Evolutionary conservation across 164 flowering plant genomes (phyloP), one percentile per base, ranked within the genome.

Genomic region (Vitis rupestris): DNA sequence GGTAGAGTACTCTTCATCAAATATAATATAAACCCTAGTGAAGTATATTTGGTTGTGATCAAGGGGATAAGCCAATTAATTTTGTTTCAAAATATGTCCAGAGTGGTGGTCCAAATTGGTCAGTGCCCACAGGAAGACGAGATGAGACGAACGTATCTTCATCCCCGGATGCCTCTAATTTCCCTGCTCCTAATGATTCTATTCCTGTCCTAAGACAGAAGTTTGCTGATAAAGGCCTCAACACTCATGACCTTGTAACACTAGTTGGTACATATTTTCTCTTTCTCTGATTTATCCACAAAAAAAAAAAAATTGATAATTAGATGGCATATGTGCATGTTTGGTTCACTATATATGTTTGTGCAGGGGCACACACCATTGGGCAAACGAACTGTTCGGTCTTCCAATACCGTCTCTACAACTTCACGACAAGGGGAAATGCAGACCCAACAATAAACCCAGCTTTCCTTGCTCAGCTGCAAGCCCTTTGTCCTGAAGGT

Each of bases 361-460:
- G 0, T 81, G 87, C 77, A 91, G 97, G 93, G 31, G 93, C 85
- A 50, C 93, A 91, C 66, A 91, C 97, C 37, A 91, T 91, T 9
- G 97, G 94, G 8, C 86, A 85, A 66, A 79, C 92, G 2, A 81
- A 83, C 69, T 91, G 93, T 65, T 19, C 16, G 31, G 86, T 87
- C 70, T 82, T 89, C 81, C 52, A 80, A 11, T 88, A 89, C 77
- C 81, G 92, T 14, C 80, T 91, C 1, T 88, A 88, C 86, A 89
- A 89, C 73, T 91, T 82, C 85, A 88, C 92, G 0, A 49, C 82
- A 23, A 83, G 87, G 0, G 92, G 92, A 27, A 84, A 84, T 60
- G 70, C 94, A 9, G 94, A 91, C 70, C 94, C 97, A 2, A 78
- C 83, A 48, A 81, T 91, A 16, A 81, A 70, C 72, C 90, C 61